Conservation (phyloP, 129 eudicot species). For the Flaveria linearis region DNA sequence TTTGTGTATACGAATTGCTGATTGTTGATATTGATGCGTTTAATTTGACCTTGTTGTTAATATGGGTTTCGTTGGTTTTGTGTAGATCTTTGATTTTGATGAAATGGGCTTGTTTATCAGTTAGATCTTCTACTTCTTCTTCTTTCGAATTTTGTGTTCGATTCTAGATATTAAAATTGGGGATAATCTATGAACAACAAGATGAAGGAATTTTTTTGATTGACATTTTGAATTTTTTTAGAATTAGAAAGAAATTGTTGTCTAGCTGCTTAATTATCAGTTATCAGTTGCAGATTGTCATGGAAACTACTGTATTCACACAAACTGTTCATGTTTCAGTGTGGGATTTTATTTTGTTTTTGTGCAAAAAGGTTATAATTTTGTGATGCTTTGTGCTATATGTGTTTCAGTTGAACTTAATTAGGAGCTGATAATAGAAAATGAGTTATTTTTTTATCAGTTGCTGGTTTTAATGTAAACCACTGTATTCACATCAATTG, state of each 20-base stretch:
- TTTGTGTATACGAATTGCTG: neutral
- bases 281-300: neutral
- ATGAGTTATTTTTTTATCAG: neutral
- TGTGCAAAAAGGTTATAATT: neutral
- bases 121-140: neutral
- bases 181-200: neutral
- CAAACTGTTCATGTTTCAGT: neutral
- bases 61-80: neutral
- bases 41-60: neutral
- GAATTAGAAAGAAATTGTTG: neutral
- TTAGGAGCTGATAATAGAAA: neutral
- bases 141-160: no score
- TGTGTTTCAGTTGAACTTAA: neutral
- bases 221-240: neutral
- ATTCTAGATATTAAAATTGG: neutral
- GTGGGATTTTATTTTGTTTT: neutral
- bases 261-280: neutral
- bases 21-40: neutral
- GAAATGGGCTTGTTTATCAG: neutral
- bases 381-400: no score
- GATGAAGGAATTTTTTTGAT: constrained; percentile 4
- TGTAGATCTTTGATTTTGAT: constrained; percentile 22
- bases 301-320: no score
- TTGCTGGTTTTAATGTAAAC: neutral
- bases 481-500: neutral